Percentiles rank a stretch among this genome's conserved stretches.
Conservation (phyloP, 148 eudicot genomes). For the Nepenthes gracilis region DNA sequence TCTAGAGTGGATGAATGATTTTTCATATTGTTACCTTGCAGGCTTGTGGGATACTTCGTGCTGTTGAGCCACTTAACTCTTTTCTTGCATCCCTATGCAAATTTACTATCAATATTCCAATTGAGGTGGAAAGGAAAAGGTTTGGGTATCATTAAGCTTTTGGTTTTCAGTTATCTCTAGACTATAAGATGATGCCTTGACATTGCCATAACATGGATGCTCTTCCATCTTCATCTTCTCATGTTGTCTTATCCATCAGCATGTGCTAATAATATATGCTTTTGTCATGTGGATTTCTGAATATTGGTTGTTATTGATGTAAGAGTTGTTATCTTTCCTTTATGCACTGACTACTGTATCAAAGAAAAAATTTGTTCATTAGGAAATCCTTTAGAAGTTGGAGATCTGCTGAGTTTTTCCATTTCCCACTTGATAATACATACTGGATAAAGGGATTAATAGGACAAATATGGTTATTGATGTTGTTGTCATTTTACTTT, state of each 20-base stretch:
- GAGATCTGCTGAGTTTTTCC: no score
- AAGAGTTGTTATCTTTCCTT: no score
- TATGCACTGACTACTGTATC: no score
- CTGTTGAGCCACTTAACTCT: slow-evolving; percentile 89
- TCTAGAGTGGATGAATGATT: slow-evolving; percentile 8
- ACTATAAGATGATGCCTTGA: background rate
- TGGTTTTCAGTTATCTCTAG: background rate
- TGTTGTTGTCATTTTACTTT: no score
- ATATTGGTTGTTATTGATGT: no score
- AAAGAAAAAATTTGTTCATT: no score
- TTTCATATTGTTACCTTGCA: slow-evolving; percentile 18
- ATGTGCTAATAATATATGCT: slow-evolving; percentile 1
- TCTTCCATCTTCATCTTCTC: background rate
- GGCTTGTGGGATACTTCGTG: slow-evolving; percentile 97
- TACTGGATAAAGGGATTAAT: no score
- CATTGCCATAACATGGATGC: background rate
- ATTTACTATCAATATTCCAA: slow-evolving; percentile 70
- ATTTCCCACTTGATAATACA: no score
- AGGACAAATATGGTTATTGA: no score
- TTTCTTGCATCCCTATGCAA: slow-evolving; percentile 97
- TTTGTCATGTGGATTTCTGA: background rate
- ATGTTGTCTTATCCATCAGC: background rate
- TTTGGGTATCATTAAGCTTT: slow-evolving; percentile 12
- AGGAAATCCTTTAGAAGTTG: no score
- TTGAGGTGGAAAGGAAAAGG: slow-evolving; percentile 79